Percentiles rank a stretch among this genome's conserved stretches.
phyloP scores from a whole-genome alignment of 2,329 filamentous ascomycete genomes.

The Trichophaea hybrida region DNA sequence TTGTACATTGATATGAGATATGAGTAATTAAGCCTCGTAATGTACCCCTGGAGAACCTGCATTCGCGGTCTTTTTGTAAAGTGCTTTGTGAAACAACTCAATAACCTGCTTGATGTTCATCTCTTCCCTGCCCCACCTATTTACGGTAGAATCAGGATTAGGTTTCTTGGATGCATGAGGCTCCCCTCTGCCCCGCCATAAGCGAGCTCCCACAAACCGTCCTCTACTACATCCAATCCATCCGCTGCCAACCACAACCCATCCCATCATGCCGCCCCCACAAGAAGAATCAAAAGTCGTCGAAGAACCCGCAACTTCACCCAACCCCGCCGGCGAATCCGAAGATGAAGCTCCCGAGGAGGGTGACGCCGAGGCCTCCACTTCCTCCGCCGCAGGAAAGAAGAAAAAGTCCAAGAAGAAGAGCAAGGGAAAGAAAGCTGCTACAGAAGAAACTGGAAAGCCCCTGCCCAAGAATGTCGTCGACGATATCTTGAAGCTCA shows the following conservation, averaged over 20 bases:
- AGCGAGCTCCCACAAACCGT: too few relatives aligned
- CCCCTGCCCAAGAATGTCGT: conserved; percentile 17
- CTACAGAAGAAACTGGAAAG: conserved; percentile 26
- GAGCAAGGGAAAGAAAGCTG: conserved; percentile 47
- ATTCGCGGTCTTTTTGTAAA: too few relatives aligned
- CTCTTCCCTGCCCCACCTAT: too few relatives aligned
- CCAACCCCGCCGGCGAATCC: conserved; percentile 35
- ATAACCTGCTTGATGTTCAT: too few relatives aligned
- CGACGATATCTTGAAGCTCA: conserved; percentile 33
- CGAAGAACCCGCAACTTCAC: conserved; percentile 39
- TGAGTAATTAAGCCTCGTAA: too few relatives aligned
- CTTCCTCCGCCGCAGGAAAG: conserved; percentile 29
- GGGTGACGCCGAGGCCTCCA: conserved; percentile 23
- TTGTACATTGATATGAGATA: too few relatives aligned
- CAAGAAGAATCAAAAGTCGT: conserved; percentile 48
- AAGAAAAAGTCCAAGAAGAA: conserved; percentile 49
- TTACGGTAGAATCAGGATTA: too few relatives aligned
- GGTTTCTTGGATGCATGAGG: too few relatives aligned
- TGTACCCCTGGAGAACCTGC: too few relatives aligned
- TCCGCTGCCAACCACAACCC: background rate
- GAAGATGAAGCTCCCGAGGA: conserved; percentile 36
- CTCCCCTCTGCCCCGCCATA: too few relatives aligned
- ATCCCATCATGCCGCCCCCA: background rate
- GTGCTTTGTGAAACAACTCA: too few relatives aligned
- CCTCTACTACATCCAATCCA: too few relatives aligned